These are phyloP conservation scores for Fraxinus greggii DNA, from an alignment of 305 asterid species.

Conservation along the genomic window DNA sequence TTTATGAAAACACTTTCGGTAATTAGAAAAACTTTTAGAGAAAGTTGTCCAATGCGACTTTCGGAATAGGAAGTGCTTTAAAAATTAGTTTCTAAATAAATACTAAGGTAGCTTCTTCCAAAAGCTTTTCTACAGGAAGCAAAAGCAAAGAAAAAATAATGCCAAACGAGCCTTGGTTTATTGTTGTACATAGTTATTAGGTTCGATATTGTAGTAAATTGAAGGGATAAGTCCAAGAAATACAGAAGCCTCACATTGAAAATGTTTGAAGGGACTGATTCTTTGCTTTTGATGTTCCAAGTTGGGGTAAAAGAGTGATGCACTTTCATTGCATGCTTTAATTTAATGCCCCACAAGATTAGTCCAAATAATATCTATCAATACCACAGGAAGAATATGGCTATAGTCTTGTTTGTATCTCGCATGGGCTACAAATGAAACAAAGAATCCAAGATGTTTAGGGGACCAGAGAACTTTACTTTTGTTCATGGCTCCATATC, in stretches of 20 bases:
- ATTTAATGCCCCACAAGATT: neutral
- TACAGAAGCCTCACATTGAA: conserved; percentile 34
- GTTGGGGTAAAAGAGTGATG: conserved; percentile 24
- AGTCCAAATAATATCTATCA: conserved; percentile 13
- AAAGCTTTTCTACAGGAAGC: no score
- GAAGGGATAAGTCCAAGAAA: conserved; percentile 26
- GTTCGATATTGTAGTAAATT: neutral
- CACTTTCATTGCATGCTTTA: conserved; percentile 21
- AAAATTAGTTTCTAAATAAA: no score
- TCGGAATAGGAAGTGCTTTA: no score
- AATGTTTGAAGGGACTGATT: conserved; percentile 32
- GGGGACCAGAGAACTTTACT: neutral
- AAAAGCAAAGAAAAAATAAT: no score
- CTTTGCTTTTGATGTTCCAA: conserved; percentile 36
- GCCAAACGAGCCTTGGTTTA: neutral
- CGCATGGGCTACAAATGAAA: conserved; percentile 33
- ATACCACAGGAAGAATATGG: conserved; percentile 26
- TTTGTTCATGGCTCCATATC: neutral
- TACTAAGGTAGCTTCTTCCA: no score
- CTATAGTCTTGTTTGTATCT: conserved; percentile 25
- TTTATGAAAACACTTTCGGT: no score
- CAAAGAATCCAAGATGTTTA: conserved; percentile 11
- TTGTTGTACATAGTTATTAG: neutral
- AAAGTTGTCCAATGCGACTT: no score
- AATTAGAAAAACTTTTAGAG: no score